These are phyloP conservation scores for Xerocomus potaroensis DNA, from an alignment of 768 basidiomycete species.

Conservation along the genomic window DNA sequence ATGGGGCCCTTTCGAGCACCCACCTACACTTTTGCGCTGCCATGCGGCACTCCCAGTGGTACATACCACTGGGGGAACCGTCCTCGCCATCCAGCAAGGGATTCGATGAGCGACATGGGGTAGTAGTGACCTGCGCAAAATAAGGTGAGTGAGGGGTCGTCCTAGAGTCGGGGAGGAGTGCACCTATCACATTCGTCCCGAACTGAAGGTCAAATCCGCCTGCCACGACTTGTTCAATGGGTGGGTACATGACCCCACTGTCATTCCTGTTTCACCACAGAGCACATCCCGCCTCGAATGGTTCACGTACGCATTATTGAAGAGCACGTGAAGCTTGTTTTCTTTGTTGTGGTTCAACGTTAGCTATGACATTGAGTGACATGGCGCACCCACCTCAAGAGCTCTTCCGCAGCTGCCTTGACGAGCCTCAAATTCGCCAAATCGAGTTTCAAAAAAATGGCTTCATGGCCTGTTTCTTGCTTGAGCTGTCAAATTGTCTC, in stretches of 20 bases:
- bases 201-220: slow-evolving; percentile 57
- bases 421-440: slow-evolving; percentile 33
- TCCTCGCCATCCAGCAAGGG: too few species aligned
- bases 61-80: too few species aligned
- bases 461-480: slow-evolving; percentile 29
- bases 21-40: too few species aligned
- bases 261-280: not conserved
- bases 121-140: too few species aligned
- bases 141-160: too few species aligned
- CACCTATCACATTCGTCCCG: slow-evolving; percentile 51
- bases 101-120: too few species aligned
- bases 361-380: not conserved
- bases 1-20: too few species aligned
- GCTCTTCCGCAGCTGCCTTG: slow-evolving; percentile 34
- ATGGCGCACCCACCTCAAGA: slow-evolving; percentile 15
- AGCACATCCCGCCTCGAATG: not conserved
- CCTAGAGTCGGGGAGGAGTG: too few species aligned
- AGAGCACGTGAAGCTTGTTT: slow-evolving; percentile 41
- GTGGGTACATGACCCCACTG: slow-evolving; percentile 47
- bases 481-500: slow-evolving; percentile 31
- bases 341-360: slow-evolving; percentile 34
- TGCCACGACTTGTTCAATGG: slow-evolving; percentile 36
- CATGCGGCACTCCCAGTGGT: too few species aligned
- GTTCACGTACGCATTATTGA: slow-evolving; percentile 48
- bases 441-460: slow-evolving; percentile 35